phyloP scores from a whole-genome alignment of 2,329 filamentous ascomycete species.

The Blumeriella jaapii region DNA sequence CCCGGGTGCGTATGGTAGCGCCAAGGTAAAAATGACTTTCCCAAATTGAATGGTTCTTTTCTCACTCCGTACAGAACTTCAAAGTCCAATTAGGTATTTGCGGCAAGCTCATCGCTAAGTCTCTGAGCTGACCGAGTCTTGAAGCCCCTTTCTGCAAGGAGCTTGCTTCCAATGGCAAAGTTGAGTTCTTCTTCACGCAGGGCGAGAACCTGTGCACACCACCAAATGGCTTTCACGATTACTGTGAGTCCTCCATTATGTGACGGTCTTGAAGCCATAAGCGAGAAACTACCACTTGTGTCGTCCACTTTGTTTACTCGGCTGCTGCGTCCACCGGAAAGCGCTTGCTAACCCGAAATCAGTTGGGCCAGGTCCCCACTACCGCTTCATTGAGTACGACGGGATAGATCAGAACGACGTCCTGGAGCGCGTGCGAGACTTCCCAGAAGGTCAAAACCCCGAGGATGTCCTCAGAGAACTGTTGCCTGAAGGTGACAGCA shows the following conservation, averaged over 20 bases:
- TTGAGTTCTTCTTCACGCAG: constrained; percentile 40
- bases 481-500: constrained; percentile 9
- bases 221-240: constrained; percentile 40
- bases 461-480: constrained; percentile 20
- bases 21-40: constrained; percentile 31
- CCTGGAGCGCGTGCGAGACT: constrained; percentile 18
- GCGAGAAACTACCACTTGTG: background rate
- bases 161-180: constrained; percentile 32
- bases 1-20: constrained; percentile 45
- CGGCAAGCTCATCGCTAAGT: background rate
- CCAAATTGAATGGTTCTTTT: constrained; percentile 3
- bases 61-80: constrained; percentile 38
- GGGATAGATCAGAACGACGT: constrained; percentile 24
- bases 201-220: constrained; percentile 37
- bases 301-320: background rate
- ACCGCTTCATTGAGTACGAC: constrained; percentile 41
- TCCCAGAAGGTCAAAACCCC: constrained; percentile 16
- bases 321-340: too few relatives aligned
- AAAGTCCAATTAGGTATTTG: constrained; percentile 39
- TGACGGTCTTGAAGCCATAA: background rate
- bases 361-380: constrained; percentile 16
- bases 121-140: background rate
- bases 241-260: constrained; percentile 26
- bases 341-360: too few relatives aligned
- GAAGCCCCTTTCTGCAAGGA: constrained; percentile 39